phyloP scores from a whole-genome alignment of 1,284 basidiomycete genomes.

The Boletus smithii region DNA sequence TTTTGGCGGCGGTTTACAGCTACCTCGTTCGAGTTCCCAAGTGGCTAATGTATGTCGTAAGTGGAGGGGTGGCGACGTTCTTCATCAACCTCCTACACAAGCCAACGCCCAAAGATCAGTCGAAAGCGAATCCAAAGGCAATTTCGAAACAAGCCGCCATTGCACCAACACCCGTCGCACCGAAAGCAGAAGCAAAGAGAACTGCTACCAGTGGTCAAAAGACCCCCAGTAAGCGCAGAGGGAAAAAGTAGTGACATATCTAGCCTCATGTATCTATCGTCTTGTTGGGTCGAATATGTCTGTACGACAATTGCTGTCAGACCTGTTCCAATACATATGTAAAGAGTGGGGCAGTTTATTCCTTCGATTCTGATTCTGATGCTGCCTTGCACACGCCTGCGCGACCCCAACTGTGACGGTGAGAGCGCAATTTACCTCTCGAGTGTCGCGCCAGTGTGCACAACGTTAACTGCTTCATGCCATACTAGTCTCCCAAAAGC shows the following conservation, averaged over 20 bases:
- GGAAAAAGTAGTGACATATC: constrained; percentile 17
- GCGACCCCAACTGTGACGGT: no score
- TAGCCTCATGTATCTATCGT: constrained; percentile 1
- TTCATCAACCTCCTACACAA: constrained; percentile 47
- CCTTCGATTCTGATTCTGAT: no score
- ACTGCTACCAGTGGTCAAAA: constrained; percentile 16
- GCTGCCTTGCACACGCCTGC: no score
- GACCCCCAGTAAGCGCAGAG: constrained; percentile 29
- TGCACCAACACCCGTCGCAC: neutral
- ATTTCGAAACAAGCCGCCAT: constrained; percentile 2
- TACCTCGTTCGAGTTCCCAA: constrained; percentile 42
- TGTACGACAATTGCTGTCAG: neutral
- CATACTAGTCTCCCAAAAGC: no score
- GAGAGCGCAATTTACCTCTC: no score
- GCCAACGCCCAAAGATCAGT: constrained; percentile 9
- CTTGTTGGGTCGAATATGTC: neutral
- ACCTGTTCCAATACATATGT: neutral
- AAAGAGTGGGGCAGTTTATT: no score
- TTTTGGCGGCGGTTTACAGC: constrained; percentile 51
- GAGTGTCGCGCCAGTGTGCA: no score
- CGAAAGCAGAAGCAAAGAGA: constrained; percentile 20
- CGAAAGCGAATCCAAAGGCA: constrained; percentile 5
- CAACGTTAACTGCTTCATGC: no score
- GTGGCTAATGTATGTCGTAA: constrained; percentile 49
- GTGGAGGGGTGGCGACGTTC: constrained; percentile 47